phyloP scores from a whole-genome alignment of 345 rosid species.

The Excoecaria agallocha region DNA sequence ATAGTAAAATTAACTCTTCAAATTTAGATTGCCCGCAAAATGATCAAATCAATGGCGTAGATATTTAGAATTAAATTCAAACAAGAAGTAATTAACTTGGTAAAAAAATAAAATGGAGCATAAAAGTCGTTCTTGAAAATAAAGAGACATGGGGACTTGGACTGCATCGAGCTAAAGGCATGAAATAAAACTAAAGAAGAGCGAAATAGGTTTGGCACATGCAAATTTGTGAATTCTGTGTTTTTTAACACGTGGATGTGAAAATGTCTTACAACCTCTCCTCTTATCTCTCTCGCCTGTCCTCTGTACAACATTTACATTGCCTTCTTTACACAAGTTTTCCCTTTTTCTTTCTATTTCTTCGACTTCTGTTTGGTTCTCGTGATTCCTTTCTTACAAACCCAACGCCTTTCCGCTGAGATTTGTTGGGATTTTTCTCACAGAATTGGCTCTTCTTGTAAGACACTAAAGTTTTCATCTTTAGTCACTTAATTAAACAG shows the following conservation, averaged over 20 bases:
- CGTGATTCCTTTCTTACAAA: not conserved
- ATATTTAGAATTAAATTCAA: too few species aligned
- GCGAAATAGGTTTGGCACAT: too few species aligned
- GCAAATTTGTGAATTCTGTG: conserved; percentile 22
- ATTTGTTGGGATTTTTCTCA: not conserved
- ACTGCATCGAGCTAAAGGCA: too few species aligned
- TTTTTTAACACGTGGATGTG: conserved; percentile 11
- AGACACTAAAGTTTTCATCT: not conserved
- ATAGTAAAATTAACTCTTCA: too few species aligned
- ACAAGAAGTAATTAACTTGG: too few species aligned
- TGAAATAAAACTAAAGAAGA: too few species aligned
- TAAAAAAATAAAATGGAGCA: too few species aligned
- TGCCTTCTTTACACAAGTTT: not conserved
- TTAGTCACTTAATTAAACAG: not conserved
- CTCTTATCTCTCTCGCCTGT: not conserved
- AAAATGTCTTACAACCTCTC: not conserved
- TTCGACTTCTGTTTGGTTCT: conserved; percentile 11
- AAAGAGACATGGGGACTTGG: too few species aligned
- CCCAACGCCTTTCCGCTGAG: not conserved
- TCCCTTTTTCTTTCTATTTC: not conserved
- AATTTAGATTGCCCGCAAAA: too few species aligned
- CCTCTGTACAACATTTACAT: not conserved
- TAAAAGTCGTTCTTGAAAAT: too few species aligned
- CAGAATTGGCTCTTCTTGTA: not conserved
- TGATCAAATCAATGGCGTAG: too few species aligned